phyloP scores from a whole-genome alignment of 345 rosid species.

The Schrenkiella parvula region DNA sequence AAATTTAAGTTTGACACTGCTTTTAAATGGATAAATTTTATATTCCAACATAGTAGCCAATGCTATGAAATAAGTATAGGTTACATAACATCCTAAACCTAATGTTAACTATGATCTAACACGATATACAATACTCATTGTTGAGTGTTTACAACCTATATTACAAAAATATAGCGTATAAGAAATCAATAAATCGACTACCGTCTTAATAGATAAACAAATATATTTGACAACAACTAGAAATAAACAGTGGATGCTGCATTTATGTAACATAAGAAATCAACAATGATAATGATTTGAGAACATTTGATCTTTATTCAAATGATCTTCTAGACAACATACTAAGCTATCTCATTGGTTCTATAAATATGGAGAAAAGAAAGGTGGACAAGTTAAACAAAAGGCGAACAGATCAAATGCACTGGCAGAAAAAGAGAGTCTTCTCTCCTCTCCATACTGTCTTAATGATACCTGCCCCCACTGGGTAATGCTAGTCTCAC shows the following conservation, averaged over 20 bases:
- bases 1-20: background rate
- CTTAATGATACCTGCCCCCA: constrained; percentile 33
- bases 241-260: background rate
- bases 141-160: background rate
- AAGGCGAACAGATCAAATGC: constrained; percentile 32
- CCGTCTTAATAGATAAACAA: background rate
- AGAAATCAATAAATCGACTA: background rate
- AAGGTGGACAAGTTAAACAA: background rate
- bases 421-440: constrained; percentile 26
- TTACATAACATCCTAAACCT: background rate
- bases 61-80: background rate
- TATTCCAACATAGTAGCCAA: background rate
- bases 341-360: background rate
- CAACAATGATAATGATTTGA: no score
- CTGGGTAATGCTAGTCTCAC: constrained; percentile 29
- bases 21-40: background rate
- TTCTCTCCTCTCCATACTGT: constrained; percentile 27
- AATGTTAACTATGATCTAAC: background rate
- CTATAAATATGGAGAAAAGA: background rate
- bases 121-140: background rate
- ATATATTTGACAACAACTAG: background rate
- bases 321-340: background rate
- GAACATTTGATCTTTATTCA: no score
- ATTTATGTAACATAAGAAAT: no score
- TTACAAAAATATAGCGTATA: background rate